These are phyloP conservation scores for Trichoderma sp. DNA, from an alignment of 2,329 filamentous ascomycete species.

Conservation along the genomic window DNA sequence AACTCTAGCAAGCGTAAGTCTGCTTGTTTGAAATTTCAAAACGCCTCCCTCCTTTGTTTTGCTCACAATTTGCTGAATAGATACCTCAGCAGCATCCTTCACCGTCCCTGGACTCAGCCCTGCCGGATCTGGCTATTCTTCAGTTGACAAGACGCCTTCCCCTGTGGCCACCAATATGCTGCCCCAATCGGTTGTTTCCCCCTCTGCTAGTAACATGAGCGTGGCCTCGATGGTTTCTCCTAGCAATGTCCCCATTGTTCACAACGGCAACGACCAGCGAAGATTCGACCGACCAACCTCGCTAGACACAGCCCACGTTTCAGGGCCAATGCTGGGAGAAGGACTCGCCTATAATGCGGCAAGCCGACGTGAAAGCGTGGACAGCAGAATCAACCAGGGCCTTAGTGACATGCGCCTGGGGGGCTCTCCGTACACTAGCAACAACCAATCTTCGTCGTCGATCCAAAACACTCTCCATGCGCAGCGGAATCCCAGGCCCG, in stretches of 20 bases:
- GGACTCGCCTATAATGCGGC: constrained; percentile 45
- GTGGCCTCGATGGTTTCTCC: constrained; percentile 67
- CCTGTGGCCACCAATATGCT: constrained; percentile 55
- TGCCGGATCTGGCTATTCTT: constrained; percentile 50
- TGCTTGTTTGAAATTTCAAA: not conserved
- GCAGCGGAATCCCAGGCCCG: constrained; percentile 61
- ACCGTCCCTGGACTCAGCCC: constrained; percentile 44
- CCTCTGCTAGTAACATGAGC: constrained; percentile 62
- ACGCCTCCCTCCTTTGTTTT: constrained; percentile 12
- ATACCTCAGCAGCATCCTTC: constrained; percentile 45
- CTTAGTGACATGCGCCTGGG: constrained; percentile 71
- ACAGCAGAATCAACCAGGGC: constrained; percentile 73
- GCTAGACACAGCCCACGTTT: constrained; percentile 38
- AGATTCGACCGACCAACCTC: constrained; percentile 48
- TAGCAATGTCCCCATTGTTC: constrained; percentile 53
- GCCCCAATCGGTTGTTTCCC: constrained; percentile 57
- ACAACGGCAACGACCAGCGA: constrained; percentile 45
- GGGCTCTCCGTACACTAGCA: constrained; percentile 69
- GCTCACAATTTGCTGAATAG: constrained; percentile 30
- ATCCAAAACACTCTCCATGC: constrained; percentile 71
- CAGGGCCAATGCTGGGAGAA: constrained; percentile 38
- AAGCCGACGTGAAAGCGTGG: constrained; percentile 74
- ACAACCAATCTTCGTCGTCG: constrained; percentile 75
- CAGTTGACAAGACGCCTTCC: constrained; percentile 63
- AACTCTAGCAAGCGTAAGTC: constrained; percentile 47